These are phyloP conservation scores for Cyberlindnera misumaiensis DNA, from an alignment of 805 yeast genomes.

Conservation along the genomic window DNA sequence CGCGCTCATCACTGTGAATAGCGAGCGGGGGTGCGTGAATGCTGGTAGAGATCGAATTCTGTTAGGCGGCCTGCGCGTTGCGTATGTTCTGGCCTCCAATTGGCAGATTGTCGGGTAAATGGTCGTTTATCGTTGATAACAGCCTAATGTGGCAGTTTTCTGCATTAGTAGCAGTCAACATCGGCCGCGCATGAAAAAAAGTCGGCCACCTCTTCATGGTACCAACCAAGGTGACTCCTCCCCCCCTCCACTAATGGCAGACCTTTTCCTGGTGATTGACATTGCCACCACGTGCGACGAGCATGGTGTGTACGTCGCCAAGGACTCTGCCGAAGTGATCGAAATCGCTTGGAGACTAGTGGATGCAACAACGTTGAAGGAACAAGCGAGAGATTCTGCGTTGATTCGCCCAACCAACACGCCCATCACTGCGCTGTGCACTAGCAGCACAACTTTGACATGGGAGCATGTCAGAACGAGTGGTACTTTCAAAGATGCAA, in stretches of 20 bases:
- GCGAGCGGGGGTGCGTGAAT: too few relatives aligned
- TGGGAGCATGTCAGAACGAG: constrained; percentile 59
- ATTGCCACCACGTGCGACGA: constrained; percentile 65
- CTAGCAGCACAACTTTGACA: constrained; percentile 44
- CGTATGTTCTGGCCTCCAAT: too few relatives aligned
- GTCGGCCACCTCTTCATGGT: too few relatives aligned
- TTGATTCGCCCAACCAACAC: constrained; percentile 57
- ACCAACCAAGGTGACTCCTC: too few relatives aligned
- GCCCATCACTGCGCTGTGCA: constrained; percentile 54
- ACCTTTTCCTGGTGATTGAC: constrained; percentile 53
- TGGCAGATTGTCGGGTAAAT: too few relatives aligned
- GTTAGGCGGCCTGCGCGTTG: too few relatives aligned
- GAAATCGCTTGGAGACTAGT: constrained; percentile 64
- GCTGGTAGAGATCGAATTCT: too few relatives aligned
- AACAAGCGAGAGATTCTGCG: constrained; percentile 35
- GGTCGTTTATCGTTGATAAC: too few relatives aligned
- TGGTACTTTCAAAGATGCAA: constrained; percentile 56
- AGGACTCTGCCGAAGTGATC: constrained; percentile 62
- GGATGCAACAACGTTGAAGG: constrained; percentile 44
- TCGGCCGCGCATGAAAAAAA: background rate
- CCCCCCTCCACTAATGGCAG: constrained; percentile 22
- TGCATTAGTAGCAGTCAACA: too few relatives aligned
- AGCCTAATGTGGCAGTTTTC: too few relatives aligned
- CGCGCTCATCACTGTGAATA: constrained; percentile 15
- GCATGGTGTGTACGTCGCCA: constrained; percentile 46